phyloP scores from a whole-genome alignment of 2,329 filamentous ascomycete genomes.

The Mycosphaerella sp. region DNA sequence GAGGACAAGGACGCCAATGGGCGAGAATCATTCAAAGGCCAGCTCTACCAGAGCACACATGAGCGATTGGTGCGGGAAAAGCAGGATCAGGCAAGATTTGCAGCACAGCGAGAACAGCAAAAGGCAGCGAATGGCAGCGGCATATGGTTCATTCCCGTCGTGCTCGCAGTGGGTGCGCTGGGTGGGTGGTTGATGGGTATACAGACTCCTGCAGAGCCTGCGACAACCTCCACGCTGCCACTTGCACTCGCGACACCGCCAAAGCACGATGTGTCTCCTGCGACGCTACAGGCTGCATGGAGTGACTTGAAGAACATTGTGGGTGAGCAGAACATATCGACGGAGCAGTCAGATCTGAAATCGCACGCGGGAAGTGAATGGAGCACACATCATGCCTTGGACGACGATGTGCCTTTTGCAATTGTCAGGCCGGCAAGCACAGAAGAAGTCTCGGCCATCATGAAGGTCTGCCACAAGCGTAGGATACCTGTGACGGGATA shows the following conservation, averaged over 20 bases:
- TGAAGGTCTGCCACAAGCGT: conserved; percentile 78
- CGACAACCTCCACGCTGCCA: conserved; percentile 52
- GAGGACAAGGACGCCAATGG: conserved; percentile 36
- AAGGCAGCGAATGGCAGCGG: conserved; percentile 27
- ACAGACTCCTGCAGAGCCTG: conserved; percentile 40
- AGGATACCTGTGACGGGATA: conserved; percentile 81
- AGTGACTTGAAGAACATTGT: conserved; percentile 56
- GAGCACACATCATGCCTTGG: conserved; percentile 48
- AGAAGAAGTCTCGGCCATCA: conserved; percentile 76
- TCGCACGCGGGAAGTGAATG: conserved; percentile 58
- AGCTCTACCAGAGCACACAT: conserved; percentile 57
- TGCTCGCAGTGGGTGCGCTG: conserved; percentile 45
- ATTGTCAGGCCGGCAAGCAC: conserved; percentile 72
- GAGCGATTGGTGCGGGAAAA: conserved; percentile 54
- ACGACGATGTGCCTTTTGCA: conserved; percentile 47
- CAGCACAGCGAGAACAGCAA: conserved; percentile 33
- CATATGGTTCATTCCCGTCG: conserved; percentile 35
- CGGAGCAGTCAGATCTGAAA: conserved; percentile 48
- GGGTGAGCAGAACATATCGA: conserved; percentile 58
- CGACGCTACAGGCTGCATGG: conserved; percentile 60
- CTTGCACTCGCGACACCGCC: conserved; percentile 45
- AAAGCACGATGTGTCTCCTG: conserved; percentile 50
- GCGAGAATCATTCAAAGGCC: conserved; percentile 50
- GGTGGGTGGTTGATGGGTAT: conserved; percentile 53
- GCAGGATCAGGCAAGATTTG: conserved; percentile 49